Evolutionary conservation across 139 green algal genomes (phyloP), one percentile per base, ranked within the genome.

Genomic region (Edaphochlamys debaryana): DNA sequence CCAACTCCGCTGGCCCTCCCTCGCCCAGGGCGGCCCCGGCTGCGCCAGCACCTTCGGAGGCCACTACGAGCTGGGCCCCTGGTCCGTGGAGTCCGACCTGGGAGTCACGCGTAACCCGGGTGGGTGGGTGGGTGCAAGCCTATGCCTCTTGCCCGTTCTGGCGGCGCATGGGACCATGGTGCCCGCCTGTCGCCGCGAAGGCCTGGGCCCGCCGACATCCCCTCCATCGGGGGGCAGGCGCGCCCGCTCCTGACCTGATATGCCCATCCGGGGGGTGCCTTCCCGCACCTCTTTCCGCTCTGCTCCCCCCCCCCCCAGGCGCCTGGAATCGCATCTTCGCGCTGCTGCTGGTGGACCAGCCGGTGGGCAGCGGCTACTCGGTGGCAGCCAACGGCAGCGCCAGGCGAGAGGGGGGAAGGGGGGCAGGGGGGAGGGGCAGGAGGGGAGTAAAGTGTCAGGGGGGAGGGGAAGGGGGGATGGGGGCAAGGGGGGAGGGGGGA

Each of bases 41-140:
- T 95, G 92, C 73, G 88, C 91, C n/a, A 86, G 71, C 29, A 87
- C 86, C n/a, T 94, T 95, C 86, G 92, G 92, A 15, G 87, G 77
- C 13, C 82, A 94, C 23, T 95, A 93, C 32, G 91, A 93, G 82
- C 67, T 95, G 23, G 92, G 92, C 0, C 91, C 91, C 13, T 82
- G 75, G 32, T 64, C 79, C 6, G 83, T 93, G 8, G 85, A 75
- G 15, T 29, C 60, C 0, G 69, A 76, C 6, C 67, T 94, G 22
- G 38, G 67, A 13, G 80, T 94, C 66, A 30, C 52, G 27, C 80
- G 79, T 20, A 93, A 92, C 54, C 81, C 86, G 66, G 88, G 85
- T 88, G 30, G 8, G 52, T 8, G 2, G 37, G 37, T 11, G 27
- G 25, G 64, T 30, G 13, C 4, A 40, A 30, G 11, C 11, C n/a